A percentile compares a stretch with the other conserved stretches of the same genome.
phyloP scores from a whole-genome alignment of 2,329 filamentous ascomycete species.

The Hypoxylon rubiginosum region DNA sequence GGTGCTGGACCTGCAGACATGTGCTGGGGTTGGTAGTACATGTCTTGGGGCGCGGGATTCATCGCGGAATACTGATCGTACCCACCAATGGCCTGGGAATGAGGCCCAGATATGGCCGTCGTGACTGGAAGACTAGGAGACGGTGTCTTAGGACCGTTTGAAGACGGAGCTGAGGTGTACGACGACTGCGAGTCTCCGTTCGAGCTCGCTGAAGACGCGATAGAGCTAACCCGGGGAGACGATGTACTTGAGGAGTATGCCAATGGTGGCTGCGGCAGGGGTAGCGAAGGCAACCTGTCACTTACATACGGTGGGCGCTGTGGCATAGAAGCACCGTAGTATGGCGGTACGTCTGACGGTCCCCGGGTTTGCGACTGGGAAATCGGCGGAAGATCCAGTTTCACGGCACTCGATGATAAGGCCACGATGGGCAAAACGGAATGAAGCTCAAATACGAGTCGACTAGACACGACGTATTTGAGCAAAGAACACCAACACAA shows the following conservation, averaged over 20 bases:
- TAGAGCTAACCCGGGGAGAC: slow-evolving; percentile 82
- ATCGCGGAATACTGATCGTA: slow-evolving; percentile 71
- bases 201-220: slow-evolving; percentile 70
- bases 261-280: slow-evolving; percentile 77
- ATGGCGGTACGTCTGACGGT: slow-evolving; percentile 75
- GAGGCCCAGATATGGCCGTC: slow-evolving; percentile 57
- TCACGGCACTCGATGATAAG: slow-evolving; percentile 74
- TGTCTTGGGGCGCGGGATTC: slow-evolving; percentile 85
- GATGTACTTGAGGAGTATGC: slow-evolving; percentile 79
- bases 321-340: slow-evolving; percentile 76
- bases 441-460: slow-evolving; percentile 37
- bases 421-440: slow-evolving; percentile 42
- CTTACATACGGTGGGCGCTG: slow-evolving; percentile 76
- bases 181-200: slow-evolving; percentile 67
- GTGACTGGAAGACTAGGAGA: slow-evolving; percentile 75
- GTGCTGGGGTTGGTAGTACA: slow-evolving; percentile 85
- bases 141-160: slow-evolving; percentile 80
- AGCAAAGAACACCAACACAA: slow-evolving; percentile 29
- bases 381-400: slow-evolving; percentile 93
- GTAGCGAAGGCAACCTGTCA: slow-evolving; percentile 79
- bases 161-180: slow-evolving; percentile 67
- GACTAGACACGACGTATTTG: slow-evolving; percentile 34
- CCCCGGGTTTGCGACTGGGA: slow-evolving; percentile 86
- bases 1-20: slow-evolving; percentile 83
- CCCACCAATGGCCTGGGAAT: slow-evolving; percentile 55